Percentiles rank a stretch among this genome's conserved stretches.
Evolutionary conservation across 768 basidiomycete species (phyloP).

Genomic region (Suillus subaureus): DNA sequence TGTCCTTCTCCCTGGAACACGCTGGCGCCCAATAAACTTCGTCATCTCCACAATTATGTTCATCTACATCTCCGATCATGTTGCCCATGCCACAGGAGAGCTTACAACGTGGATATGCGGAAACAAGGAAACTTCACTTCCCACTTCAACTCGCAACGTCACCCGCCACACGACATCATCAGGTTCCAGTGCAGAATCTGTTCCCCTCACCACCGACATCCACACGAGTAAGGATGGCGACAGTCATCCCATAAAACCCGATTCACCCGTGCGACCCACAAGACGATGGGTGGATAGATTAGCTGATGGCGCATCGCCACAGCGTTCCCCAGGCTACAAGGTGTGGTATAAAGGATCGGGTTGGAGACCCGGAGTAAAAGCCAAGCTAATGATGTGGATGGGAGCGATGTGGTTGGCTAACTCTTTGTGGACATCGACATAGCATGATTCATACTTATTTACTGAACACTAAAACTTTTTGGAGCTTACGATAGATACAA

Average conservation of each 20-base stretch:
- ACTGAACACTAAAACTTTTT: too few relatives aligned
- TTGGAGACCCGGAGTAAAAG: constrained; percentile 43
- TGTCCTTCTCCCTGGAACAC: constrained; percentile 73
- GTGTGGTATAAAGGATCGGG: constrained; percentile 34
- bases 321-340: constrained; percentile 26
- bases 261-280: constrained; percentile 39
- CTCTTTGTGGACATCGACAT: constrained; percentile 49
- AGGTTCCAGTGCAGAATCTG: constrained; percentile 12
- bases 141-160: constrained; percentile 19
- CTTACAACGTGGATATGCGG: constrained; percentile 64
- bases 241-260: constrained; percentile 36
- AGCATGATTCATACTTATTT: constrained; percentile 6
- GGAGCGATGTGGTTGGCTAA: constrained; percentile 68
- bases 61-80: constrained; percentile 76
- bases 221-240: constrained; percentile 25
- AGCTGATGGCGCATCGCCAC: constrained; percentile 34
- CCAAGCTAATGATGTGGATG: constrained; percentile 43
- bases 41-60: constrained; percentile 76
- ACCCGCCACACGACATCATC: constrained; percentile 5
- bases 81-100: constrained; percentile 74
- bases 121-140: constrained; percentile 28
- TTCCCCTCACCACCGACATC: constrained; percentile 14
- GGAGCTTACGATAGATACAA: too few relatives aligned
- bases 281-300: constrained; percentile 56
- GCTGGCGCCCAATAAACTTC: constrained; percentile 78